A percentile compares a stretch with the other conserved stretches of the same genome.
Conservation (phyloP, 75 land plant genomes). For the Azolla pinnata region DNA sequence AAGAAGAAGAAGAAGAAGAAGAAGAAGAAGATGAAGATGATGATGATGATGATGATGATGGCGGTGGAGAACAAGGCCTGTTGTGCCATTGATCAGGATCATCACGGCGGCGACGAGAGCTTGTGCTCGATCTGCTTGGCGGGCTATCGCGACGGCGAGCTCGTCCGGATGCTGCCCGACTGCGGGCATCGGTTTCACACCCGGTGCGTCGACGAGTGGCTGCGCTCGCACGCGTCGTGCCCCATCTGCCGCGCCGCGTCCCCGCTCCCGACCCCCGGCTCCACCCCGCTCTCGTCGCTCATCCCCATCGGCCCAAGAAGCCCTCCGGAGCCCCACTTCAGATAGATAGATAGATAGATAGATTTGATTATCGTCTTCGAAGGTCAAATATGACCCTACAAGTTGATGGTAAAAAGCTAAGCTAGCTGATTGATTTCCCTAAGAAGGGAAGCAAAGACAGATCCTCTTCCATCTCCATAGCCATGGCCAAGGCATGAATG, state of each 20-base stretch:
- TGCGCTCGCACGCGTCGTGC: conserved; percentile 60
- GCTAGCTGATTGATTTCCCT: too few species aligned
- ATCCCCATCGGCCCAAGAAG: conserved; percentile 39
- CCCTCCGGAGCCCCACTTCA: background rate
- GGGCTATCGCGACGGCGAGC: conserved; percentile 50
- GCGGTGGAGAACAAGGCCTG: too few species aligned
- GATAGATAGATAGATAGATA: too few species aligned
- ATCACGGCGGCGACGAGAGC: background rate
- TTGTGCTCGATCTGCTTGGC: conserved; percentile 62
- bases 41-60: too few species aligned
- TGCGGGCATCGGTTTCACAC: conserved; percentile 63
- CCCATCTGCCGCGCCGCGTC: conserved; percentile 70
- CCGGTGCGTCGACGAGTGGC: conserved; percentile 69
- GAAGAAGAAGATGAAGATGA: too few species aligned
- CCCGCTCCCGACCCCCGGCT: conserved; percentile 54
- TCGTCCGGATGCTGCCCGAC: conserved; percentile 56
- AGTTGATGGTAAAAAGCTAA: too few species aligned
- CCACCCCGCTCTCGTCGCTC: conserved; percentile 40
- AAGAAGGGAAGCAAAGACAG: too few species aligned
- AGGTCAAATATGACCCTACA: too few species aligned
- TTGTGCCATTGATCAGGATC: conserved; percentile 1
- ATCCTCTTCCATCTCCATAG: too few species aligned
- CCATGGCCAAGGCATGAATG: too few species aligned
- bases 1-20: too few species aligned
- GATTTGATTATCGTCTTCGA: too few species aligned